phyloP scores from a whole-genome alignment of 495 filamentous ascomycete species.

The Penicillium daleae region DNA sequence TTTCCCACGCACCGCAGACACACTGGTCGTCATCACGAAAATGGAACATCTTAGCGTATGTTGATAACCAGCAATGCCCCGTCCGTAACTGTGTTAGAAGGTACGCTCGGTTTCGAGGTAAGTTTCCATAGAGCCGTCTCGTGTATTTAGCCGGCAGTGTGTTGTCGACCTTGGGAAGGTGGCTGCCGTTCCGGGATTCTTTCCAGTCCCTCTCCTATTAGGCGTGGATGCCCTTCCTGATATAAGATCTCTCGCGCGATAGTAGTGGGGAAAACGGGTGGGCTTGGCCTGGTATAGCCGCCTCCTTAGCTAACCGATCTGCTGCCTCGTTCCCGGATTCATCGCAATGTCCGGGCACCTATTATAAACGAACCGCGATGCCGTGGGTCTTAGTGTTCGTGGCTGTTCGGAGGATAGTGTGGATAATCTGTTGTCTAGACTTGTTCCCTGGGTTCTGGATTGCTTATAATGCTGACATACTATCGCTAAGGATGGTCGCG shows the following conservation, averaged over 20 bases:
- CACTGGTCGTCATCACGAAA: background rate
- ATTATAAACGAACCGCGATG: too few relatives aligned
- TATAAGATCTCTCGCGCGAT: background rate
- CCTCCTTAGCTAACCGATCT: background rate
- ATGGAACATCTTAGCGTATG: background rate
- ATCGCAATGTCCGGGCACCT: background rate
- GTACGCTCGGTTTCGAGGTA: background rate
- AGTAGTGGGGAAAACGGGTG: too few relatives aligned
- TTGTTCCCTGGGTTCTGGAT: background rate
- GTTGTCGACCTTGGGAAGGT: background rate
- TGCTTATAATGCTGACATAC: background rate
- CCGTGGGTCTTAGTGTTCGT: too few relatives aligned
- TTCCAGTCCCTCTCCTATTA: background rate
- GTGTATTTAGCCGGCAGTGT: background rate
- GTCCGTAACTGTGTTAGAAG: background rate
- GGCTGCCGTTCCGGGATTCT: background rate
- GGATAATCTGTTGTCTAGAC: too few relatives aligned
- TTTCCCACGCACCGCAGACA: background rate
- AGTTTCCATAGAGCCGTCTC: background rate
- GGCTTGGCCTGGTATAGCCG: too few relatives aligned
- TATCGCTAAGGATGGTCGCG: background rate
- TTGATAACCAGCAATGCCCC: background rate
- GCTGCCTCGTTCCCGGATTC: background rate
- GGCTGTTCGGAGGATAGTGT: too few relatives aligned
- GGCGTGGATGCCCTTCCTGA: background rate